These are phyloP conservation scores for Panicum virgatum DNA, from an alignment of 202 grass and related monocot species.

Conservation along the genomic window DNA sequence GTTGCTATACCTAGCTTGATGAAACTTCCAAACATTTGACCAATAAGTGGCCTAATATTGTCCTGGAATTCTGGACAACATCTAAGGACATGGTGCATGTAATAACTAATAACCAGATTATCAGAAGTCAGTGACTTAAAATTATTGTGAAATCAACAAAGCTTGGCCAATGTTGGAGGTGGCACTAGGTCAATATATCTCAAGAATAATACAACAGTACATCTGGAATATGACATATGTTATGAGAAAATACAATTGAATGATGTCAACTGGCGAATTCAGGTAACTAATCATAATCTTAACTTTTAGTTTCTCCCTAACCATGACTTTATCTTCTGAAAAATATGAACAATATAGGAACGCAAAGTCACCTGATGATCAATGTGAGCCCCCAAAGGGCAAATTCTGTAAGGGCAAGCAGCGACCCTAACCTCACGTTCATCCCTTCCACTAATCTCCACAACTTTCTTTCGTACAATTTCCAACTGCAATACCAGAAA, in stretches of 20 bases:
- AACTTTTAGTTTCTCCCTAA: not conserved
- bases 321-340: not conserved
- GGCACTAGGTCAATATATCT: constrained; percentile 8
- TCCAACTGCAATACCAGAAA: constrained; percentile 54
- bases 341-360: constrained; percentile 3
- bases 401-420: constrained; percentile 94
- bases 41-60: not conserved
- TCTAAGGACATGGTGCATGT: not conserved
- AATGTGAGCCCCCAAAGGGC: constrained; percentile 85
- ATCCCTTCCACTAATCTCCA: constrained; percentile 59
- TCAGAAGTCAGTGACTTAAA: not conserved
- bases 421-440: constrained; percentile 60
- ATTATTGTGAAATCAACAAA: constrained; percentile 2
- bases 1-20: constrained; percentile 1
- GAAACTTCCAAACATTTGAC: constrained; percentile 20
- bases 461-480: constrained; percentile 67
- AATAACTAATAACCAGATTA: not conserved
- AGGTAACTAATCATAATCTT: constrained; percentile 8
- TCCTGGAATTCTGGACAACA: constrained; percentile 5
- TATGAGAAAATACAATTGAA: not conserved
- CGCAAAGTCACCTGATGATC: constrained; percentile 97
- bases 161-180: not conserved
- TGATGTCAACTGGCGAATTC: not conserved
- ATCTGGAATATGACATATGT: not conserved
- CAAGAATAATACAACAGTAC: constrained; percentile 20